Evolutionary conservation across 2,329 filamentous ascomycete genomes (phyloP).

Genomic region (Aureobasidium leucospermi): DNA sequence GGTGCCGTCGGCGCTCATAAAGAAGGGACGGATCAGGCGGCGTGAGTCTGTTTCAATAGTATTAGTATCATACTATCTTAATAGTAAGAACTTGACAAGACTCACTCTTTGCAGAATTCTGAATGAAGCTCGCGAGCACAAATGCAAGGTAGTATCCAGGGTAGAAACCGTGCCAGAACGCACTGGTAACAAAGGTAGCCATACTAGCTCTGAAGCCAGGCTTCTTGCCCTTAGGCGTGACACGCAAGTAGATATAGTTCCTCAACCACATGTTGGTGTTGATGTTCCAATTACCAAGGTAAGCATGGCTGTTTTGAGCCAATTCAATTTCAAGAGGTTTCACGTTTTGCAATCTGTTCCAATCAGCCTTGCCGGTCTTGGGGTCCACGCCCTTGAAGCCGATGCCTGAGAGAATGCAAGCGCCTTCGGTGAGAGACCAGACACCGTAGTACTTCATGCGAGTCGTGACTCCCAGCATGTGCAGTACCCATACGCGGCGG

Average conservation of each 20-base stretch:
- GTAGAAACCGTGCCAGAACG: constrained; percentile 97
- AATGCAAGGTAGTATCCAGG: constrained; percentile 94
- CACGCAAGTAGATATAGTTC: constrained; percentile 91
- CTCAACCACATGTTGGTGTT: constrained; percentile 96
- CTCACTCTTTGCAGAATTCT: constrained; percentile 90
- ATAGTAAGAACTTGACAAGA: constrained; percentile 18
- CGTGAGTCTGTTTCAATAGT: constrained; percentile 61
- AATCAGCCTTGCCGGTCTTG: constrained; percentile 74
- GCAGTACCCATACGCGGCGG: constrained; percentile 67
- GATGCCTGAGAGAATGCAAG: constrained; percentile 87
- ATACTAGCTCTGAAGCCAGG: constrained; percentile 91
- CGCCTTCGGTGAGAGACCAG: constrained; percentile 86
- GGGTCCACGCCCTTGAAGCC: constrained; percentile 92
- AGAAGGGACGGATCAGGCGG: constrained; percentile 84
- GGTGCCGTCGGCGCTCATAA: constrained; percentile 69
- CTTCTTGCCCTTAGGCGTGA: constrained; percentile 92
- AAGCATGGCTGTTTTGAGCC: constrained; percentile 88
- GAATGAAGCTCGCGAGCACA: constrained; percentile 79
- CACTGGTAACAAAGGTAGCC: constrained; percentile 88
- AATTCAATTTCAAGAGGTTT: constrained; percentile 77
- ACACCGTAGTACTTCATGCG: constrained; percentile 95
- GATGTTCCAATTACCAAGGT: constrained; percentile 93
- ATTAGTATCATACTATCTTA: background rate
- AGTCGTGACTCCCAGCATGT: constrained; percentile 75
- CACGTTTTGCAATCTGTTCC: constrained; percentile 87